A percentile compares a stretch with the other conserved stretches of the same genome.
Conservation (phyloP, 1,284 basidiomycete genomes). For the Apiotrichum veenhuisii region DNA sequence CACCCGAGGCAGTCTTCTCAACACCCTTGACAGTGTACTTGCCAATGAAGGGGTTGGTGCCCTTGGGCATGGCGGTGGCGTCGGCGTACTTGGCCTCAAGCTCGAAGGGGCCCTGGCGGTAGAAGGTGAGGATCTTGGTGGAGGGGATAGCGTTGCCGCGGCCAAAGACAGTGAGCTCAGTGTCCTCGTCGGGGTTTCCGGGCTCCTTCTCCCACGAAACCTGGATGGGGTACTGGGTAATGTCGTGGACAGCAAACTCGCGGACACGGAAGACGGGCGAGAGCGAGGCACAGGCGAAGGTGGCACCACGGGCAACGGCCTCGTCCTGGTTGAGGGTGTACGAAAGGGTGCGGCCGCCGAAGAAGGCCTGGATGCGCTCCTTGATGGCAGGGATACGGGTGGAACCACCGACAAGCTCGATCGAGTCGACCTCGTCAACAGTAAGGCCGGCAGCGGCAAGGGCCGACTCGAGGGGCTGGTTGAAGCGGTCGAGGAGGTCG, state of each 20-base stretch:
- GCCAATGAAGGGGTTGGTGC: conserved; percentile 76
- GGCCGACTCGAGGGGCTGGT: conserved; percentile 58
- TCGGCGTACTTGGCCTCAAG: conserved; percentile 78
- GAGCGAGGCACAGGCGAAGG: conserved; percentile 88
- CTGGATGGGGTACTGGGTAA: conserved; percentile 79
- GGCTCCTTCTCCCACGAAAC: conserved; percentile 73
- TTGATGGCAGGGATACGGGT: conserved; percentile 68
- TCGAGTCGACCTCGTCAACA: conserved; percentile 60
- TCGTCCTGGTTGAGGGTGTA: conserved; percentile 94
- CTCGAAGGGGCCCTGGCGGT: conserved; percentile 78
- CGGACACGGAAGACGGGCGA: conserved; percentile 93
- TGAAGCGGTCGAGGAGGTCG: conserved; percentile 57
- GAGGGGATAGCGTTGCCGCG: conserved; percentile 77
- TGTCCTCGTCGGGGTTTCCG: conserved; percentile 78
- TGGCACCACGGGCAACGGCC: conserved; percentile 86
- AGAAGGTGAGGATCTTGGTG: conserved; percentile 92
- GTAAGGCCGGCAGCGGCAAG: conserved; percentile 59
- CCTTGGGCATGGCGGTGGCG: conserved; percentile 64
- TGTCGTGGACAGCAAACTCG: conserved; percentile 82
- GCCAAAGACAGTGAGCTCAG: conserved; percentile 81
- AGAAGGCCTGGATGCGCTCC: conserved; percentile 61
- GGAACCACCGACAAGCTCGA: conserved; percentile 67
- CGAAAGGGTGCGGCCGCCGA: conserved; percentile 66
- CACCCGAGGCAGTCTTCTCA: conserved; percentile 61
- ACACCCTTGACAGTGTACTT: conserved; percentile 76